Conservation (phyloP, 768 basidiomycete species). For the Calocera viscosa region DNA sequence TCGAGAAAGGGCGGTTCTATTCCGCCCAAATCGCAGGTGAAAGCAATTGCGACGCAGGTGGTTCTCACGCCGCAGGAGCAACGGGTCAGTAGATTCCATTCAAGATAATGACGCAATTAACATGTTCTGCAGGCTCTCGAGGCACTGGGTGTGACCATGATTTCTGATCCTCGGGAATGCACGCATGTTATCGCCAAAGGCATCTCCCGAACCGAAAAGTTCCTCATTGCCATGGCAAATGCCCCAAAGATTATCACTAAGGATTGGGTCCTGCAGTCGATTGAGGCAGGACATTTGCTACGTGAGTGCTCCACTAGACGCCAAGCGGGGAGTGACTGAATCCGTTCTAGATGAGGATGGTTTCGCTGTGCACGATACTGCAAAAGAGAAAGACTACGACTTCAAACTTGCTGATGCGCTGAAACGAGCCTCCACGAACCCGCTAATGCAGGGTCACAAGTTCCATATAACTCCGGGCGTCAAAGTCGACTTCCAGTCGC, state of each 20-base stretch:
- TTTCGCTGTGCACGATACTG: conserved; percentile 48
- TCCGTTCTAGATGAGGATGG: conserved; percentile 43
- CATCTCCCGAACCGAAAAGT: conserved; percentile 76
- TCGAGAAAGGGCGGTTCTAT: conserved; percentile 6
- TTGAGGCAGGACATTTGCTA: conserved; percentile 43
- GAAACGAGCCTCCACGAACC: conserved; percentile 41
- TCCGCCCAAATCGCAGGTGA: conserved; percentile 24
- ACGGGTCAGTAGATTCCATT: conserved; percentile 38
- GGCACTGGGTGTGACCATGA: conserved; percentile 55
- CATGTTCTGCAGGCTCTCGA: conserved; percentile 37
- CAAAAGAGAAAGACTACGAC: conserved; percentile 50
- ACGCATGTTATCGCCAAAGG: conserved; percentile 64
- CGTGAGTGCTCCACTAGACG: conserved; percentile 35
- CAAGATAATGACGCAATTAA: background rate
- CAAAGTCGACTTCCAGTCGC: conserved; percentile 37
- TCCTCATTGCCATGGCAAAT: conserved; percentile 59
- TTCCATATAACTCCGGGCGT: conserved; percentile 70
- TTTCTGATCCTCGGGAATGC: conserved; percentile 49
- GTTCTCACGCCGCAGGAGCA: conserved; percentile 42
- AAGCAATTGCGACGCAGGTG: conserved; percentile 59
- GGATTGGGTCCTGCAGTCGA: conserved; percentile 56
- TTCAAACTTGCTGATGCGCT: conserved; percentile 55
- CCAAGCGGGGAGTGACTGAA: background rate
- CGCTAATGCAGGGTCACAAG: conserved; percentile 47
- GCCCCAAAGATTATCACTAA: conserved; percentile 51